Conservation (phyloP, 257 asterid genomes). For the Solanum pennellii region DNA sequence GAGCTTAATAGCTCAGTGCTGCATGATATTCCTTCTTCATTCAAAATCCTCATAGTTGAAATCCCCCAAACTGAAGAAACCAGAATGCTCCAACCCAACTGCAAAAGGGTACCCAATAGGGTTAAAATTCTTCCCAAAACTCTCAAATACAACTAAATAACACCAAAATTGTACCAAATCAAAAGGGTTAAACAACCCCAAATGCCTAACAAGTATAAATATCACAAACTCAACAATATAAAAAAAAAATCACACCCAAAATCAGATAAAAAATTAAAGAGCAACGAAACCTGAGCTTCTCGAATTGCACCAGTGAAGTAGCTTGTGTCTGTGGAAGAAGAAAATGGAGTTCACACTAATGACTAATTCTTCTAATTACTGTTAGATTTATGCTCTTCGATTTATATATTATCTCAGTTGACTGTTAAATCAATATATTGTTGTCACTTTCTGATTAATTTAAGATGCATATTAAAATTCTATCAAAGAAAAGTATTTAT, state of each 20-base stretch:
- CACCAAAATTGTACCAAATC: not conserved
- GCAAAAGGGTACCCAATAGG: not conserved
- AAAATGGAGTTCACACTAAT: not conserved
- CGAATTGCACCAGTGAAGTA: not conserved
- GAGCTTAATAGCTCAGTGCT: conserved; percentile 28
- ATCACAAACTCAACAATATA: not conserved
- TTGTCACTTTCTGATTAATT: not conserved
- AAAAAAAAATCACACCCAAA: not conserved
- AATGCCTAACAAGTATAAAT: not conserved
- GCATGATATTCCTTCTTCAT: conserved; percentile 48
- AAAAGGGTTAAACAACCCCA: not conserved
- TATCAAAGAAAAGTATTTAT: not conserved
- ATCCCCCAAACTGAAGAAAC: not conserved
- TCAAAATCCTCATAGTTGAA: conserved; percentile 34
- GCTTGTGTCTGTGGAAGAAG: not conserved
- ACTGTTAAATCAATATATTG: not conserved
- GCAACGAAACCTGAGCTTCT: not conserved
- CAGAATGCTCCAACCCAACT: not conserved
- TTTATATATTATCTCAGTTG: not conserved
- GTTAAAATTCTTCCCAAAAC: not conserved
- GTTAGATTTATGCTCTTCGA: not conserved
- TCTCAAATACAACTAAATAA: not conserved
- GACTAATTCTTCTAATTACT: not conserved
- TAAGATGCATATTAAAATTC: not conserved
- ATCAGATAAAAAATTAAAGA: not conserved